Evolutionary conservation across 106 monocot genomes (phyloP), one percentile per base, ranked within the genome.

Genomic region (Platanthera zijinensis): DNA sequence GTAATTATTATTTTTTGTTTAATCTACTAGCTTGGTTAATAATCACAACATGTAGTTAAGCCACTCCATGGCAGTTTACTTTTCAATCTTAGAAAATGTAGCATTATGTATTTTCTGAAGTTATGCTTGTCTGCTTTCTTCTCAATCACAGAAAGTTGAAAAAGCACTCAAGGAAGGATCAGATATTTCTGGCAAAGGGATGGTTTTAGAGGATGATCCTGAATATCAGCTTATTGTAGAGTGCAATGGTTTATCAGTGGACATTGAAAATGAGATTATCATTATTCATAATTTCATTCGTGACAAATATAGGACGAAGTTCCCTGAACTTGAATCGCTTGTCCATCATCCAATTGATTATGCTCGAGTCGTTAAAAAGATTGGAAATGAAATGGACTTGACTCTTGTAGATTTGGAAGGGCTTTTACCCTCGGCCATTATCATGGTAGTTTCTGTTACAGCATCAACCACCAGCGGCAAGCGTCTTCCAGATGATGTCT

Each of bases 271-370:
- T 79, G 97, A 97, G 71, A 91, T 94, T 30, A 82, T 91, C n/a
- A 91, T 97, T 57, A 93, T 97, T 76, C 97, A 97, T 78, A 97
- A 97, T 73, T 97, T 97, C 57, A 97, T 97, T 72, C 91, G 94
- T 74, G 97, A 97, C 67, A 97, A 97, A 63, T 97, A 97, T 51
- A 89, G 89, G 3, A 79, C 86, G 73, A 97, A 97, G 72, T 97
- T 97, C 76, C 97, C 97, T 13, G 97, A 97, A 72, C 94, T 97
- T 50, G 97, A 97, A 73, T 97, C 97, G 46, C 91, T 94, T 75
- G 97, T 94, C 53, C 93, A 94, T 78, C 97, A 97, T 57, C 91
- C 91, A 8, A 86, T 97, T 71, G 97, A 97, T 81, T 97, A 97
- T 88, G 93, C 97, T 22, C 82, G 97, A 12, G 91, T 97, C 80